These are phyloP conservation scores for Fragilariopsis cylindrus DNA, from an alignment of 108 stramenopile species.

Conservation along the genomic window DNA sequence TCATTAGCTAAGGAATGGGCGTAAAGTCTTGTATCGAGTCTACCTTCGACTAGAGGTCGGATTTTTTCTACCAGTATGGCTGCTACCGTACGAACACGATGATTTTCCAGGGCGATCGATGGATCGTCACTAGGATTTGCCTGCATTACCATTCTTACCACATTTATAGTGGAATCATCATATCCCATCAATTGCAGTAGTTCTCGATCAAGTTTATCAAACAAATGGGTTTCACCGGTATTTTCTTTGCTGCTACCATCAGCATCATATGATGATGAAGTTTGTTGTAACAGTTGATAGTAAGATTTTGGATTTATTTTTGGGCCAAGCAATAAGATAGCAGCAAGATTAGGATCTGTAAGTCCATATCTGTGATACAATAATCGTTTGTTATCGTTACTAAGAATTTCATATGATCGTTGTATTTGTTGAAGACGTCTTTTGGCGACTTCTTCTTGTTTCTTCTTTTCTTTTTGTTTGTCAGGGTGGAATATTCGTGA, in stretches of 20 bases:
- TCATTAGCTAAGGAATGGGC: conserved; percentile 46
- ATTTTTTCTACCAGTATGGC: conserved; percentile 60
- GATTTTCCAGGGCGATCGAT: conserved; percentile 5
- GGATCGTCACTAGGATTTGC: conserved; percentile 9
- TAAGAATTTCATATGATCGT: conserved; percentile 73
- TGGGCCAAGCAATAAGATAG: conserved; percentile 53
- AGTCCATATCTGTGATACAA: conserved; percentile 78
- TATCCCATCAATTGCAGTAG: conserved; percentile 49
- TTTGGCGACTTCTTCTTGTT: conserved; percentile 18
- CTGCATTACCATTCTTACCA: neutral
- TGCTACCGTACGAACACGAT: conserved; percentile 53
- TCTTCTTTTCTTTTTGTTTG: conserved; percentile 32
- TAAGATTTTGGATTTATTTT: conserved; percentile 4
- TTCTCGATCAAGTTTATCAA: conserved; percentile 20
- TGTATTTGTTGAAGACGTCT: conserved; percentile 47
- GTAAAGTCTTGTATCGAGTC: conserved; percentile 40
- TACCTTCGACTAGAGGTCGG: conserved; percentile 76
- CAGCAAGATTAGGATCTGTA: conserved; percentile 49
- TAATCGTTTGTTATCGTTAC: conserved; percentile 70
- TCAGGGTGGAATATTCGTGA: conserved; percentile 86
- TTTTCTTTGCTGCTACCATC: too few relatives aligned
- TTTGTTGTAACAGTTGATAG: neutral
- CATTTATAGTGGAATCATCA: conserved; percentile 11
- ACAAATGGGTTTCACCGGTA: neutral
- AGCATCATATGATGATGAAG: neutral